Base-by-base conservation (phyloP, 2,329 filamentous ascomycete genomes). In the Paramyrothecium roridum region DNA sequence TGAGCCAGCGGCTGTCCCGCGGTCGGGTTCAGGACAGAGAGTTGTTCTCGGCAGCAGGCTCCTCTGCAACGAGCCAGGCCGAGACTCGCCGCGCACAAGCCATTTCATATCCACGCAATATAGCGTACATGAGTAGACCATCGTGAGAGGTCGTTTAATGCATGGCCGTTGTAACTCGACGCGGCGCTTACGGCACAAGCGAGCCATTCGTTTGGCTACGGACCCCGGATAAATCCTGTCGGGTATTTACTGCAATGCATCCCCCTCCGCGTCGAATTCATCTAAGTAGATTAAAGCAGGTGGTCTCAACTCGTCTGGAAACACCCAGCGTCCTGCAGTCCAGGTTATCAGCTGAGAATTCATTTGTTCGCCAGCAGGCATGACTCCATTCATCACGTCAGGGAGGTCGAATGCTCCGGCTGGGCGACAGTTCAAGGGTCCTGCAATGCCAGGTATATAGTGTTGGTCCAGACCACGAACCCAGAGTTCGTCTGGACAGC, bases 271-370 rank as follows among this genome's bases (percentile, higher is more conserved):
- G 21, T 30, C 49, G 26, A 16, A n/a, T 37, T 51, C 49, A 51
- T 51, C 49, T 51, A 51, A 19, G n/a, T 33, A 51, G 19, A 51
- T 51, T 51, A 51, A 50, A 13, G 8, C 20, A 51, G 49, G 37
- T 51, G 30, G 49, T 19, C n/a, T 21, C 17, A 30, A 26, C 19
- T 3, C 23, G 49, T 51, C 49, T 51, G 37, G 49, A 51, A 21
- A 23, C 19, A 16, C 20, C 22, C 46, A 48, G 40, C 46, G 16
- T 6, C 46, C 22, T 21, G 46, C 17, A 48, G 20, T 20, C 46
- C 12, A 3, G 19, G 46, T 20, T 16, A 48, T 21, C 22, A 23
- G 19, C 46, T 21, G 46, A 23, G 46, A 6, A 20, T 48, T 21
- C 19, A 48, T 48, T 21, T 48, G 19, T 13, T 23, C 46, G 7